phyloP scores from a whole-genome alignment of 2,329 filamentous ascomycete species.

The Penicillium occitanis region DNA sequence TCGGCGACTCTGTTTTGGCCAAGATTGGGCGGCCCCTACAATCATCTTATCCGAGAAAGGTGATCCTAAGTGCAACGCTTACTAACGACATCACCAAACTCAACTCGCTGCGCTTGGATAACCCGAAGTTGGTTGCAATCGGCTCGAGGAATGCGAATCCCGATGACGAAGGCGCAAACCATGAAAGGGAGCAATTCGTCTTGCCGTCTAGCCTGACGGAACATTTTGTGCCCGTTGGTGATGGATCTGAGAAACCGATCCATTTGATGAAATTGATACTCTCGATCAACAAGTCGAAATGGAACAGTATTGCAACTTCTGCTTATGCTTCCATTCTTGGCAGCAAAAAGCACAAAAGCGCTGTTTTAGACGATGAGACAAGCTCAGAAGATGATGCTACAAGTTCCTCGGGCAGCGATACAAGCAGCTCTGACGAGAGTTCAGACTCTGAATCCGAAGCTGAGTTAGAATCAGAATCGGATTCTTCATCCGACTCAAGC shows the following conservation, averaged over 20 bases:
- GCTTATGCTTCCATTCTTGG: constrained; percentile 3
- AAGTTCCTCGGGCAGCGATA: constrained; percentile 36
- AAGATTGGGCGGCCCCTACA: constrained; percentile 40
- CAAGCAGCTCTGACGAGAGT: constrained; percentile 6
- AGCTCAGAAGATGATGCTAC: constrained; percentile 31
- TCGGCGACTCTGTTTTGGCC: constrained; percentile 34
- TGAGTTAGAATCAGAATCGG: constrained; percentile 20
- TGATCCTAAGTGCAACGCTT: constrained; percentile 90
- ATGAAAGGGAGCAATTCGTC: constrained; percentile 47
- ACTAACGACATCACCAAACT: constrained; percentile 81
- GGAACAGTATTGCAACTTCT: constrained; percentile 13
- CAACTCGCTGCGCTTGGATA: constrained; percentile 67
- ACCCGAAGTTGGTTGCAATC: constrained; percentile 74
- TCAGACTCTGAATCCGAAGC: constrained; percentile 29
- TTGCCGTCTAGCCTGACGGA: constrained; percentile 66
- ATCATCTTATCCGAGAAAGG: constrained; percentile 63
- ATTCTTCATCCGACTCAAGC: constrained; percentile 26
- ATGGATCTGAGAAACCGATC: constrained; percentile 73
- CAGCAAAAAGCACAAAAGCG: background rate
- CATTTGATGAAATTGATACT: constrained; percentile 77
- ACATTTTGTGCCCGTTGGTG: constrained; percentile 65
- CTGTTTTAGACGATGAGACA: constrained; percentile 6
- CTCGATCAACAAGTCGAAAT: constrained; percentile 32
- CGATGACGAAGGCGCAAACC: constrained; percentile 21
- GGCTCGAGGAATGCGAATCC: constrained; percentile 50